Base-by-base conservation (phyloP, 805 yeast genomes). In the Candida fluviatilis region DNA sequence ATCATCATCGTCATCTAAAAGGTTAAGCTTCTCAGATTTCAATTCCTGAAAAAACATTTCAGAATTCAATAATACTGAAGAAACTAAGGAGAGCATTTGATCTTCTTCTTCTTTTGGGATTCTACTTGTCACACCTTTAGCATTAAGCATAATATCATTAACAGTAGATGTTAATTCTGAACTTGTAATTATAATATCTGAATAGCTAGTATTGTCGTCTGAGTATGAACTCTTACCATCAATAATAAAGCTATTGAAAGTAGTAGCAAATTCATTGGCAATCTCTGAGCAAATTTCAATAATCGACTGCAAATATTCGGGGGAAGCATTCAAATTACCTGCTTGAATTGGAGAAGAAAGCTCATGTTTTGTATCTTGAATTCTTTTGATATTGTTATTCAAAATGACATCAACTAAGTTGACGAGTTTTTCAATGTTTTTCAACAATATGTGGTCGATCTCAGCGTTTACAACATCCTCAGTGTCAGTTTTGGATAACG, bases 271-370 rank as follows among this genome's bases (percentile, higher is more conserved):
- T 28, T 83, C 90, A 4, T 90, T 85, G 0, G 90, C 88, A 12
- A 76, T 65, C 28, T 79, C 75, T 0, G 87, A 76, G 14, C 83
- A 73, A 46, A 80, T 75, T 54, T 89, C 96, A 45, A 82, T 66
- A 29, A 85, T 65, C 0, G 91, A 80, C 25, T 81, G 64, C 16
- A 83, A 59, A 49, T 76, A 82, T 46, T 76, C 80, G 2, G 91
- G 85, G 0, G 91, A 76, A 2, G 93, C 72, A 55, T 80, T 80
- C 47, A 80, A 78, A 54, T 84, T 85, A 39, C 93, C 93, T 3
- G 88, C 86, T 58, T 84, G 87, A 77, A 83, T 76, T 21, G 93
- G 86, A 4, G 90, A 82, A 39, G 79, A 82, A 43, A 86, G 66
- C 50, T 82, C 88, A 51, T 76, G 82, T 29, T 75, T 64, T 0